Conservation (phyloP, 2,329 filamentous ascomycete genomes). For the Claviceps sp. region DNA sequence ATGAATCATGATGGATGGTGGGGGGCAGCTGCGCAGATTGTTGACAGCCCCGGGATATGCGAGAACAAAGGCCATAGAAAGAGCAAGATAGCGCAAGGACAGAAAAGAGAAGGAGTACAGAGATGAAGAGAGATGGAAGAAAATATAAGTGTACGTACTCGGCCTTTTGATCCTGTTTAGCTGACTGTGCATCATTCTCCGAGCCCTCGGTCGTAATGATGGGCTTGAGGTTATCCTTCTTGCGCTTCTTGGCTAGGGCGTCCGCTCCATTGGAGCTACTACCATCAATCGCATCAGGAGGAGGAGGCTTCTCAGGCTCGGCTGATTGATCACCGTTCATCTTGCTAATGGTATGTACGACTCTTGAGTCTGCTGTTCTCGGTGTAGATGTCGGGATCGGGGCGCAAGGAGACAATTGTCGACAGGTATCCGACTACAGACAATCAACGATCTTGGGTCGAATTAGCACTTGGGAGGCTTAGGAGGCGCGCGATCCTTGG, state of each 20-base stretch:
- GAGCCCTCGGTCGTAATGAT: constrained; percentile 55
- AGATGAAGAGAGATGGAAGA: not conserved
- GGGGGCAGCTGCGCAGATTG: not conserved
- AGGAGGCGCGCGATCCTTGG: not conserved
- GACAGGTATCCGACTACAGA: not conserved
- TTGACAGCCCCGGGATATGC: not conserved
- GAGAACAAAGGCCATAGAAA: not conserved
- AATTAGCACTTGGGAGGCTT: not conserved
- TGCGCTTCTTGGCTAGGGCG: constrained; percentile 49
- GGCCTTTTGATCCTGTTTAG: constrained; percentile 17
- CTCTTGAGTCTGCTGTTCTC: not conserved
- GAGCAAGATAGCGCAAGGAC: not conserved
- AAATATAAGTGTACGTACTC: constrained; percentile 21
- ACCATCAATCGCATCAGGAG: constrained; percentile 4
- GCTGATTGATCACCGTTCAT: constrained; percentile 19
- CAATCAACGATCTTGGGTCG: not conserved
- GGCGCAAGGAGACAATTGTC: not conserved
- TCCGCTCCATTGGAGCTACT: constrained; percentile 17
- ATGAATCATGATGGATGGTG: not conserved
- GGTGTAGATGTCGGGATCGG: not conserved
- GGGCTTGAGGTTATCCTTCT: constrained; percentile 61
- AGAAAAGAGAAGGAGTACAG: not conserved
- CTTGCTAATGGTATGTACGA: constrained; percentile 1
- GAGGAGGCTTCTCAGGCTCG: constrained; percentile 18
- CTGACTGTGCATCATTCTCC: not conserved